Evolutionary conservation across 1,139 yeast species (phyloP).

Genomic region (Hanseniaspora uvarum): DNA sequence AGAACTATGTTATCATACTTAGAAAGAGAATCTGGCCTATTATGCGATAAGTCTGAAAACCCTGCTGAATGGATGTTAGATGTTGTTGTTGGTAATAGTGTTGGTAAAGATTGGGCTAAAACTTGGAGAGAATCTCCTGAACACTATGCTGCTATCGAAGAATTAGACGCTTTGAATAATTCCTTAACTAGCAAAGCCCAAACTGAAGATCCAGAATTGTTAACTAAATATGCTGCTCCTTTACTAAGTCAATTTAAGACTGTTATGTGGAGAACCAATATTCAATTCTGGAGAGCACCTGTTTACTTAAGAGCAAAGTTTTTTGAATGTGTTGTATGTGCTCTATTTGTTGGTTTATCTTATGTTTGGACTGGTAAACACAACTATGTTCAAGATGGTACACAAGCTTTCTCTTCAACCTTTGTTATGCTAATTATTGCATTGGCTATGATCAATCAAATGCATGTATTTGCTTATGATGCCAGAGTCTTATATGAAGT

Average conservation of each 20-base stretch:
- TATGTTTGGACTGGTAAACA: slow-evolving; percentile 34
- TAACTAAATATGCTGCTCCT: slow-evolving; percentile 33
- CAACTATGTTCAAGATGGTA: slow-evolving; percentile 39
- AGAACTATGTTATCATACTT: slow-evolving; percentile 43
- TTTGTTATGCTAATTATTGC: slow-evolving; percentile 49
- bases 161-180: slow-evolving; percentile 32
- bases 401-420: slow-evolving; percentile 42
- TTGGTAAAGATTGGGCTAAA: slow-evolving; percentile 46
- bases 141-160: slow-evolving; percentile 32
- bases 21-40: slow-evolving; percentile 43
- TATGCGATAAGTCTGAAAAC: slow-evolving; percentile 42
- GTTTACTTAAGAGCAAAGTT: slow-evolving; percentile 42
- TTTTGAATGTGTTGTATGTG: slow-evolving; percentile 40
- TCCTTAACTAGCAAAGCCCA: slow-evolving; percentile 26
- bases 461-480: slow-evolving; percentile 39
- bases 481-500: slow-evolving; percentile 50
- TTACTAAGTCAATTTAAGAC: slow-evolving; percentile 34
- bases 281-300: slow-evolving; percentile 44
- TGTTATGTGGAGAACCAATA: slow-evolving; percentile 36
- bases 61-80: slow-evolving; percentile 56
- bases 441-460: slow-evolving; percentile 48
- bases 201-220: slow-evolving; percentile 29
- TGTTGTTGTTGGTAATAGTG: slow-evolving; percentile 44
- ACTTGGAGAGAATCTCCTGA: slow-evolving; percentile 40
- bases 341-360: slow-evolving; percentile 46